phyloP scores from a whole-genome alignment of 1,284 basidiomycete genomes.

The Violaceomyces palustris region DNA sequence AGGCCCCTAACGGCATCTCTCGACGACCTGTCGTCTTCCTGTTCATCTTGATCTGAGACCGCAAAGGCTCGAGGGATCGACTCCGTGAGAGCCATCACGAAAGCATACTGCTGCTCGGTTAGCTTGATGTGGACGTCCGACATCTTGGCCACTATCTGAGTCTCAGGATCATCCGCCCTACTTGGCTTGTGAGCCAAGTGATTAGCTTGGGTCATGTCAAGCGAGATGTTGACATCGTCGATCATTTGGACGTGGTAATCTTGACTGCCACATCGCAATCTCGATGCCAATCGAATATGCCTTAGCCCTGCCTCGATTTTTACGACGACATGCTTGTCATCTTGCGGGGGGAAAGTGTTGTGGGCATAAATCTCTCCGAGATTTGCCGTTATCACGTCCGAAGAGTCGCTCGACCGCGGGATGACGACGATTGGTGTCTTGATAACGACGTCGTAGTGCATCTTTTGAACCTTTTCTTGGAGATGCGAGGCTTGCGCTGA shows the following conservation, averaged over 20 bases:
- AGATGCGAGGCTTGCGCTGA: constrained; percentile 73
- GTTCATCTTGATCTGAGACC: no score
- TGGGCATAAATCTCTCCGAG: constrained; percentile 83
- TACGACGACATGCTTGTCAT: constrained; percentile 44
- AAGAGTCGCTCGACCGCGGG: constrained; percentile 67
- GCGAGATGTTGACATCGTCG: constrained; percentile 78
- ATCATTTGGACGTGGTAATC: constrained; percentile 66
- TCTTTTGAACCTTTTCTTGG: constrained; percentile 61
- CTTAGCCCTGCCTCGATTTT: constrained; percentile 70
- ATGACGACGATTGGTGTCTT: constrained; percentile 90
- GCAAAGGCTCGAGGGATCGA: constrained; percentile 68
- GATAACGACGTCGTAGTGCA: constrained; percentile 85
- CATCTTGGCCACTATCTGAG: constrained; percentile 64
- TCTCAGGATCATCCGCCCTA: constrained; percentile 15
- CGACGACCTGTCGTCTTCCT: no score
- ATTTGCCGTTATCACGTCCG: constrained; percentile 71
- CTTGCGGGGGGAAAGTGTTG: constrained; percentile 67
- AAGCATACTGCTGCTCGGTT: constrained; percentile 82
- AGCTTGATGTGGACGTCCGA: constrained; percentile 85
- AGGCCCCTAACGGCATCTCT: no score
- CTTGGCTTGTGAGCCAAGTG: constrained; percentile 11
- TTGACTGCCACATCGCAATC: constrained; percentile 31
- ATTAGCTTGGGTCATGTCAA: constrained; percentile 64
- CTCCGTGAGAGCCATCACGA: constrained; percentile 68
- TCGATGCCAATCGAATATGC: constrained; percentile 68